Evolutionary conservation across 2,329 filamentous ascomycete genomes (phyloP), one percentile per base, ranked within the genome.

Genomic region (Rutstroemia sp.): DNA sequence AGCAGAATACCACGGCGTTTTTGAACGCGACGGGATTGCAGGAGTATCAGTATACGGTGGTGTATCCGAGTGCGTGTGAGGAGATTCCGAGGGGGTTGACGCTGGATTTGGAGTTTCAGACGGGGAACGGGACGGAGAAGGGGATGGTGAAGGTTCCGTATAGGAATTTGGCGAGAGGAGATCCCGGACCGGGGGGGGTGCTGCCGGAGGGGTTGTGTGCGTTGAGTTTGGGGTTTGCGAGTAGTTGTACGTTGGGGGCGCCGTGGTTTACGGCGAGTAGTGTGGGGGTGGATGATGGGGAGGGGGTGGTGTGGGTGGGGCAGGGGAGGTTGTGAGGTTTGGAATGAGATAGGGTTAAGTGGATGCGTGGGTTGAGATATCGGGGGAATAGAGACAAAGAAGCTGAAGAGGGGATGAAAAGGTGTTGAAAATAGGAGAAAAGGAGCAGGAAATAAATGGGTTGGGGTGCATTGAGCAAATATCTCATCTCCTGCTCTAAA

Each of bases 261-360:
- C 51, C 51, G 21, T 54, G 51, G 51, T 54, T 54, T 21, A 38
- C 46, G 44, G 44, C 27, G 3, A 17, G 27, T 27, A 38, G 19
- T 19, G 3, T 54, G 9, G 51, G 21, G 7, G 51, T 27, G 8
- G 51, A 54, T 40, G 51, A 54, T 48, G 42, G 12, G 23, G 23
- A 23, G 23, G 16, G 10, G 10, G 19, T 53, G 51, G 51, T 47
- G 10, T 53, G 25, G 25, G 47, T 53, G 34, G 51, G 40, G 19
- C 51, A 53, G 30, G 42, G 30, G 42, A 46, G 14, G 4, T 25
- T 52, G 50, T 51, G n/a, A 42, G 6, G 49, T n/a, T 40, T 3
- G 5, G 38, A 40, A 38, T 3, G 39, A 4, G 38, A 2, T 36
- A n/a, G n/a, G n/a, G 27, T n/a, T 3, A 14, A 9, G 0, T 8